These are phyloP conservation scores for Eimeria zaria DNA, from an alignment of 169 alveolate species.

Conservation along the genomic window DNA sequence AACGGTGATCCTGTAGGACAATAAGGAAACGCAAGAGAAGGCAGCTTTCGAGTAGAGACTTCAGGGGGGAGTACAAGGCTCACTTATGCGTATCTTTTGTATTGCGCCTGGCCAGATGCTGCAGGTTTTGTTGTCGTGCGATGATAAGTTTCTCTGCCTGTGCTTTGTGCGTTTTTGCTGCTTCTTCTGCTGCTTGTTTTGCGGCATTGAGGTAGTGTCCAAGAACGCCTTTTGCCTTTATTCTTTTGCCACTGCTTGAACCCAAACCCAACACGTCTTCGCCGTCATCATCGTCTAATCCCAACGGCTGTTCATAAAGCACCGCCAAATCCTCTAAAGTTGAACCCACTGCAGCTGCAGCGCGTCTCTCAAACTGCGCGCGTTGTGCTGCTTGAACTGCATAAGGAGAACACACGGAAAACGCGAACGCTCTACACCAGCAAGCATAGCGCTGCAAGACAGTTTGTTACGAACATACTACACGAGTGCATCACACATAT, in stretches of 20 bases:
- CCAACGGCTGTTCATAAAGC: constrained; percentile 52
- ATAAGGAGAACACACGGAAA: background rate
- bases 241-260: background rate
- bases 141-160: constrained; percentile 67
- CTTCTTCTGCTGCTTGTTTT: constrained; percentile 81
- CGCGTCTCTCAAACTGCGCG: constrained; percentile 61
- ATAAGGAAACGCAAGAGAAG: background rate
- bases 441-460: background rate
- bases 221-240: background rate
- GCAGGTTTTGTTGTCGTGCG: constrained; percentile 69
- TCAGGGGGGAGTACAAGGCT: background rate
- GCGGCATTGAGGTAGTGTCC: constrained; percentile 80
- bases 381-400: constrained; percentile 73
- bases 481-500: background rate
- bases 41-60: background rate
- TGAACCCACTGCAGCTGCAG: constrained; percentile 73
- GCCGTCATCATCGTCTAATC: constrained; percentile 33
- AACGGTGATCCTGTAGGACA: background rate
- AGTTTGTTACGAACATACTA: background rate
- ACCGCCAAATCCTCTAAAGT: constrained; percentile 77
- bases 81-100: background rate
- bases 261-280: background rate
- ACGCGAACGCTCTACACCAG: background rate
- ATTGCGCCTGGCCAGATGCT: constrained; percentile 17
- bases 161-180: constrained; percentile 43